Evolutionary conservation across 148 eudicot species (phyloP).

Genomic region (Rhododendron williamsianum): DNA sequence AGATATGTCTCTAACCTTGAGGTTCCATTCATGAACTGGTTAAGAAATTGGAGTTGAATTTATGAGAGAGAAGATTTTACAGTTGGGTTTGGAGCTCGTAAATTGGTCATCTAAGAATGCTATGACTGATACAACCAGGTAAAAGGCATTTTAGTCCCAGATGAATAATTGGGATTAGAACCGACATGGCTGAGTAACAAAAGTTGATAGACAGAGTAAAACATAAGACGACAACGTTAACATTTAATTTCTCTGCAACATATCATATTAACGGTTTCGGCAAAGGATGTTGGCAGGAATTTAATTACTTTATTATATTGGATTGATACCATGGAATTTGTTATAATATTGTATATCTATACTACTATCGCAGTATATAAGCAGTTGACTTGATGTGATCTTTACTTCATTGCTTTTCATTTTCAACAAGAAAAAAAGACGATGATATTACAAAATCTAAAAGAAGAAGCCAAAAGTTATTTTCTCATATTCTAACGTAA

Average conservation of each 20-base stretch:
- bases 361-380: background rate
- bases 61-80: background rate
- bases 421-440: no score
- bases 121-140: background rate
- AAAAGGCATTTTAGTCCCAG: background rate
- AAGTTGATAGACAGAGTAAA: background rate
- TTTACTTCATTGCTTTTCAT: no score
- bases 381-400: background rate
- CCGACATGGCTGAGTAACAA: background rate
- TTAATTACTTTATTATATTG: background rate
- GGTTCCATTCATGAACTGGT: background rate
- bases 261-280: background rate
- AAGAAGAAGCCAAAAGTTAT: no score
- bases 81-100: background rate
- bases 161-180: background rate
- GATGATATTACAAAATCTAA: no score
- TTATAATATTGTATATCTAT: background rate
- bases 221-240: background rate
- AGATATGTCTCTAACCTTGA: background rate
- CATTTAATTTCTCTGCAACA: background rate
- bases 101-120: background rate
- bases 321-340: background rate
- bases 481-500: no score
- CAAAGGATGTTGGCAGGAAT: background rate
- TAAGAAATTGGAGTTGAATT: background rate